phyloP scores from a whole-genome alignment of 331 rosid species.

The Malus hybrid region DNA sequence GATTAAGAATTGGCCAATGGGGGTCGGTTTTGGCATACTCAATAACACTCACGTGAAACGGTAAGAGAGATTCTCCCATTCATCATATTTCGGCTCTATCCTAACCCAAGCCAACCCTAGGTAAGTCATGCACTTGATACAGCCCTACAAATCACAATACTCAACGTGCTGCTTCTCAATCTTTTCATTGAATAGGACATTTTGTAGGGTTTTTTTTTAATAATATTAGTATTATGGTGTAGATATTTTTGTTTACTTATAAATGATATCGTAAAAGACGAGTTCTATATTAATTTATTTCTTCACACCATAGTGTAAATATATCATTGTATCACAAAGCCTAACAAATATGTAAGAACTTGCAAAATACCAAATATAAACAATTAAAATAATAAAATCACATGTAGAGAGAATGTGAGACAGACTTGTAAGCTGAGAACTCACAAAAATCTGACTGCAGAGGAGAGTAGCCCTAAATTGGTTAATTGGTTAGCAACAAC shows the following conservation, averaged over 20 bases:
- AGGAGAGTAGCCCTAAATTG: background rate
- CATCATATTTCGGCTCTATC: background rate
- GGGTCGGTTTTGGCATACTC: background rate
- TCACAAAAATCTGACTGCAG: background rate
- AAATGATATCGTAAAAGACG: no score
- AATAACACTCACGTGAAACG: background rate
- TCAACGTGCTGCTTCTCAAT: background rate
- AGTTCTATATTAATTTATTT: background rate
- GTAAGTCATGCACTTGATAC: conserved; percentile 1
- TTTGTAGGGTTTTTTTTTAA: background rate
- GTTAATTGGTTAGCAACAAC: background rate
- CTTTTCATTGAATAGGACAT: background rate
- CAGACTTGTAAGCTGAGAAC: background rate
- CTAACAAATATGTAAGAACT: background rate
- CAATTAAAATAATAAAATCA: background rate
- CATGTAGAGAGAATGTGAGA: background rate
- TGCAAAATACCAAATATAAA: background rate
- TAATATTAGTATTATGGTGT: background rate
- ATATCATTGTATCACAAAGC: background rate
- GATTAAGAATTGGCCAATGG: background rate
- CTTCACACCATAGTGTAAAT: no score
- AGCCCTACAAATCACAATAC: background rate
- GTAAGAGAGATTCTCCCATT: background rate
- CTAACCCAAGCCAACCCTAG: background rate
- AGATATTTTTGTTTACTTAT: background rate